Base-by-base conservation (phyloP, 129 eudicot species). In the Solidago caesia region DNA sequence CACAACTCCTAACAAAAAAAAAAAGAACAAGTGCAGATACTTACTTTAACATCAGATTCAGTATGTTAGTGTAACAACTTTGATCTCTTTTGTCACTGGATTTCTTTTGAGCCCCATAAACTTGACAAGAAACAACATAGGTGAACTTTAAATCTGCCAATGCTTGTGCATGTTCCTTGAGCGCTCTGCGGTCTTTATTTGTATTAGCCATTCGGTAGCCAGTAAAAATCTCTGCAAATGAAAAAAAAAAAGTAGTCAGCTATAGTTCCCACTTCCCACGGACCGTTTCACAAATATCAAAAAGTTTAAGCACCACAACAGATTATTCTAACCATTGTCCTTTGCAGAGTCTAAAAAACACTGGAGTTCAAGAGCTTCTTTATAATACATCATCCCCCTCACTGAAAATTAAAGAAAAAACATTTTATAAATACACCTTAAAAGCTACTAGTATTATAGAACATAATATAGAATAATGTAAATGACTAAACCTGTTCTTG, bases 381-480 rank as follows among this genome's bases (percentile, higher is more conserved):
- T 87, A 81, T 91, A 95, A 82, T 95, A 95, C 96, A 95, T 95
- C 99, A 95, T 94, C 70, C 98, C 98, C 85, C 98, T 88, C 75
- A 94, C 98, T 94, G 82, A 16, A 64, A 51, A 85, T 33, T 33
- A 33, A 74, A 2, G 52, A 10, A 44, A 10, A 47, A 27, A 8
- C 8, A 15, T 41, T 45, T 4, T 21, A 44, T 15, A 25, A 68
- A 61, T 59, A 41, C 47, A 33, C 52, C 13, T 68, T 55, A 47
- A 46, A n/a, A 44, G 5, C 9, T 16, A 60, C 14, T 62, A 74
- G 69, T 48, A 6, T 29, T 12, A 67, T 21, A 21, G 21, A 0
- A 21, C 21, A 21, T 16, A 45, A 26, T 33, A 41, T 68, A 55
- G 43, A 14, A 59, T 62, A 65, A 45, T 49, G 61, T 5, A 71